Conservation (phyloP, 768 basidiomycete species). For the Cantharellus anzutake region DNA sequence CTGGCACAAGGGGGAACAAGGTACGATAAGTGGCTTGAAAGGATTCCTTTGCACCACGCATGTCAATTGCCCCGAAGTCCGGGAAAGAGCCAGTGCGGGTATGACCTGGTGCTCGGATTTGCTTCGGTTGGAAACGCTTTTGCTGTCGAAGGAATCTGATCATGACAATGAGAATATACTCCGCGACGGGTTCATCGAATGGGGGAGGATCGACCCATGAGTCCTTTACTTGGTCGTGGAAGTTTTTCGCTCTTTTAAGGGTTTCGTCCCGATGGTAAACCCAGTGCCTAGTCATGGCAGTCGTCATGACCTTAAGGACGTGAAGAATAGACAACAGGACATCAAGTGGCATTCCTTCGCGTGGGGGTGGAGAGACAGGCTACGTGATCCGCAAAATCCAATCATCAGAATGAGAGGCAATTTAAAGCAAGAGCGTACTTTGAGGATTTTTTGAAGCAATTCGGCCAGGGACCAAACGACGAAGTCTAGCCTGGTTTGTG, state of each 20-base stretch:
- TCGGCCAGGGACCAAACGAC: constrained; percentile 65
- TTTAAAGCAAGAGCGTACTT: constrained; percentile 25
- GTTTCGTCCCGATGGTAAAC: constrained; percentile 21
- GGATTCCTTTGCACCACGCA: constrained; percentile 13
- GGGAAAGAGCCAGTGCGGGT: constrained; percentile 47
- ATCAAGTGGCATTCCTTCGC: constrained; percentile 33
- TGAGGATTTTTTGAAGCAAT: constrained; percentile 56
- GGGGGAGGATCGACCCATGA: constrained; percentile 46
- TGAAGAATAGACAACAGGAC: constrained; percentile 76
- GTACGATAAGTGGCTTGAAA: background rate
- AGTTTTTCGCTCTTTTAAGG: constrained; percentile 9
- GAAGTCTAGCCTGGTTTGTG: constrained; percentile 56
- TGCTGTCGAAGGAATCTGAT: constrained; percentile 60
- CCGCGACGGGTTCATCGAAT: constrained; percentile 65
- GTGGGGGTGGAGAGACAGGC: no score
- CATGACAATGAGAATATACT: constrained; percentile 67
- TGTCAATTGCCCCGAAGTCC: constrained; percentile 46
- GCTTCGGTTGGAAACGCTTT: constrained; percentile 18
- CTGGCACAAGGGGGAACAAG: constrained; percentile 17
- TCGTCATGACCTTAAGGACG: constrained; percentile 59
- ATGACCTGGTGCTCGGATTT: constrained; percentile 36
- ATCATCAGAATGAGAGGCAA: no score
- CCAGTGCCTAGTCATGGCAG: constrained; percentile 67
- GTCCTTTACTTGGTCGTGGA: constrained; percentile 15
- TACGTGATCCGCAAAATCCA: no score